phyloP scores from a whole-genome alignment of 2,329 filamentous ascomycete genomes.

The Taxawa tesnikishii region DNA sequence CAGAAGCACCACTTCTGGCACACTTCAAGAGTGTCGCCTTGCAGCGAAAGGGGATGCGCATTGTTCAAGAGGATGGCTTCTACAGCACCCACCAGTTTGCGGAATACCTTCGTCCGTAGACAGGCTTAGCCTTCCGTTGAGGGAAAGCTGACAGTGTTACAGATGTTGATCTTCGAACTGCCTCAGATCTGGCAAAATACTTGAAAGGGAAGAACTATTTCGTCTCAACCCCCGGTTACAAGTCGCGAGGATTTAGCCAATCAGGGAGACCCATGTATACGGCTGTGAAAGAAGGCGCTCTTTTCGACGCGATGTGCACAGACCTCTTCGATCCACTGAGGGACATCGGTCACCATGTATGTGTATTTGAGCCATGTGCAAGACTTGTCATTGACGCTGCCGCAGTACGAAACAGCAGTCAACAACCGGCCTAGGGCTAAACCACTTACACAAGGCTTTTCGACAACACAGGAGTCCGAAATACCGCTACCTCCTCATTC shows the following conservation, averaged over 20 bases:
- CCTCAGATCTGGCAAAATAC: background rate
- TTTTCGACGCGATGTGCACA: background rate
- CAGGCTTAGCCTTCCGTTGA: no score
- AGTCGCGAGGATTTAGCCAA: background rate
- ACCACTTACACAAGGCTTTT: no score
- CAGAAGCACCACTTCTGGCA: conserved; percentile 5
- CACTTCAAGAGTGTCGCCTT: background rate
- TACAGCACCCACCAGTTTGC: background rate
- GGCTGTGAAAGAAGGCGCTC: background rate
- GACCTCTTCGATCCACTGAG: background rate
- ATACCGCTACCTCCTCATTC: no score
- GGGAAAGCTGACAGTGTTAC: no score
- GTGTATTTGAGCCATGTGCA: no score
- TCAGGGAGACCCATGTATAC: background rate
- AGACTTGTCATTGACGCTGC: no score
- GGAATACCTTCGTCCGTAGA: background rate
- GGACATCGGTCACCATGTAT: background rate
- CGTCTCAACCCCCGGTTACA: background rate
- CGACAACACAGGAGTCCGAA: no score
- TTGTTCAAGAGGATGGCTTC: background rate
- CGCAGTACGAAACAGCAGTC: no score
- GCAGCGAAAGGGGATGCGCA: background rate
- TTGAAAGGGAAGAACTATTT: background rate
- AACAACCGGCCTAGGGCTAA: no score
- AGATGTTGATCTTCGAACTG: background rate